Percentiles rank a stretch among this genome's conserved stretches.
Evolutionary conservation across 78 protist genomes (phyloP).

Genomic region (Dictyostelium citrinum): DNA sequence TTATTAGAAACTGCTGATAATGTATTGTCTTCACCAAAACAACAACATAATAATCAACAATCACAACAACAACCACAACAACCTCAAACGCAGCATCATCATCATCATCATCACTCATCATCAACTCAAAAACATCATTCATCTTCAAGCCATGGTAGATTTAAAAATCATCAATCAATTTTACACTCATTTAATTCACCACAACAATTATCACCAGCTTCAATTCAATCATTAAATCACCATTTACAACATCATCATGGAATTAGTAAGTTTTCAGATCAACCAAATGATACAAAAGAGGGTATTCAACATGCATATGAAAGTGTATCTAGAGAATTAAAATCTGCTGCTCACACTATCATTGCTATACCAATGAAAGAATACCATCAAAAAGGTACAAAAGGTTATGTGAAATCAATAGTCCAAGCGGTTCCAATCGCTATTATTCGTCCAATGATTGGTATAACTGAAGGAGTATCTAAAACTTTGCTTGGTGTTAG

Average conservation of each 20-base stretch:
- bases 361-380: constrained; percentile 77
- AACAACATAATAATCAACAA: background rate
- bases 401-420: constrained; percentile 71
- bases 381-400: constrained; percentile 68
- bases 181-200: background rate
- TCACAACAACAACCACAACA: background rate
- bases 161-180: background rate
- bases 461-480: constrained; percentile 60
- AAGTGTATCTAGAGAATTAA: constrained; percentile 58
- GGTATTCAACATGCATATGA: constrained; percentile 78
- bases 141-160: background rate
- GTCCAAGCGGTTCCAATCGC: constrained; percentile 78
- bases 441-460: constrained; percentile 70
- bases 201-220: background rate
- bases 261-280: constrained; percentile 67
- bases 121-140: background rate
- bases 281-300: constrained; percentile 54
- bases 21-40: constrained; percentile 44
- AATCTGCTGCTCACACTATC: constrained; percentile 65
- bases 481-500: constrained; percentile 65
- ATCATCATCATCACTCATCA: background rate
- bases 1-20: constrained; percentile 64
- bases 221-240: constrained; percentile 1
- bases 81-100: background rate
- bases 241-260: background rate